Base-by-base conservation (phyloP, 257 asterid genomes). In the Hygrophila difformis region DNA sequence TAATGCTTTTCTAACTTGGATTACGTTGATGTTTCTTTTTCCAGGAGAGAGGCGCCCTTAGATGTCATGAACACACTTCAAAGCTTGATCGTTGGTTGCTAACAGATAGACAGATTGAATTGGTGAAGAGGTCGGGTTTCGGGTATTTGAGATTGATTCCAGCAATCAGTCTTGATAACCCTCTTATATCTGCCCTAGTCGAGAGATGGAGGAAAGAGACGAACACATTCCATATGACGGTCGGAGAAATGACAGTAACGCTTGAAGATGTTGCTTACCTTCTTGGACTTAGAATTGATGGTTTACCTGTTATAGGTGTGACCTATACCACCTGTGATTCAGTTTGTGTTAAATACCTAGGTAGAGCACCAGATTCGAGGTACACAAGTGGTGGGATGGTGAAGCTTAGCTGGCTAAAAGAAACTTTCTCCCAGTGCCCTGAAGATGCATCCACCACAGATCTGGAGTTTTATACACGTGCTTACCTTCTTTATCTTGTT, bases 181-280 rank as follows among this genome's bases (percentile, higher is more conserved):
- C 99, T 18, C 94, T 91, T 56, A 91, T 91, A 50, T 86, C 96
- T 40, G 87, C 99, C 9, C 66, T 91, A 14, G 96, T 83, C 23
- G 99, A 91, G 77, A 72, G 99, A 67, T 86, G 95, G 96, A 80
- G 99, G 65, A 86, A 79, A 63, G 96, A 91, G 68, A 86, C 94
- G 3, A 86, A 91, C 67, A 86, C 96, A 33, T 91, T 91, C 62
- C 95, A 91, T 63, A 70, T 82, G 79, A 76, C 80, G 15, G 75
- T 78, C 5, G 96, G 96, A 49, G 99, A 91, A 70, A 86, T 86
- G 96, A 82, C 96, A 1, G 81, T 86, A 54, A 77, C 94, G 39
- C 84, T 91, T 5, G 99, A 91, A 66, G 96, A 91, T 54, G 95
- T 86, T 49, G 94, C 82, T 22, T 82, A 86, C 74, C 65, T 91